Percentiles rank a stretch among this genome's conserved stretches.
Conservation (phyloP, 108 stramenopile genomes). For the Craspedostauros australis region DNA sequence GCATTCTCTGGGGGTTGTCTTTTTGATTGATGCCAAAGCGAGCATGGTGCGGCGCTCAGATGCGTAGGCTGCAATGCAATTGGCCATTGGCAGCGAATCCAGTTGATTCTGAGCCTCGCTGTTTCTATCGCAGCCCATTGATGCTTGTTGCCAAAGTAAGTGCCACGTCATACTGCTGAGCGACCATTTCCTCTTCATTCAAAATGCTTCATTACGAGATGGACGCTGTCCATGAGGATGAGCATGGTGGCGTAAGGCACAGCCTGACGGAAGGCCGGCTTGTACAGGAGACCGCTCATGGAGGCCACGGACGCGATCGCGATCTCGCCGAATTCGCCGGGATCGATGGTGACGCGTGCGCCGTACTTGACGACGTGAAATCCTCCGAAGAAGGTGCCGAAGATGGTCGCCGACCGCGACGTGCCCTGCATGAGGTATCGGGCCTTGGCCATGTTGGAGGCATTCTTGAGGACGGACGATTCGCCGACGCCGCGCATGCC, state of each 20-base stretch:
- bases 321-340: constrained; percentile 66
- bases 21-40: no score
- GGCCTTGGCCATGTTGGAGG: constrained; percentile 63
- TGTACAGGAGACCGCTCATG: constrained; percentile 50
- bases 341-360: constrained; percentile 51
- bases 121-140: no score
- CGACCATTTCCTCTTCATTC: no score
- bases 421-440: constrained; percentile 68
- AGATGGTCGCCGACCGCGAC: constrained; percentile 56
- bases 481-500: constrained; percentile 62
- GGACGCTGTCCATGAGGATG: constrained; percentile 69
- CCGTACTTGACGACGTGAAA: constrained; percentile 69
- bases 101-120: no score
- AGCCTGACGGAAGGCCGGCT: constrained; percentile 58
- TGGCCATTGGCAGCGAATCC: no score
- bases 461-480: constrained; percentile 51
- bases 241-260: constrained; percentile 82
- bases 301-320: constrained; percentile 39
- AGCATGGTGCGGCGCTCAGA: no score
- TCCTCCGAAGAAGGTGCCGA: constrained; percentile 63
- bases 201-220: constrained; percentile 59
- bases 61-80: no score
- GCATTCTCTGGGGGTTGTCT: no score
- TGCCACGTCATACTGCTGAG: no score
- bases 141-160: no score